A percentile compares a stretch with the other conserved stretches of the same genome.
These are phyloP conservation scores for Paraphaeosphaeria sporulosa DNA, from an alignment of 2,329 filamentous ascomycete genomes.

Conservation along the genomic window DNA sequence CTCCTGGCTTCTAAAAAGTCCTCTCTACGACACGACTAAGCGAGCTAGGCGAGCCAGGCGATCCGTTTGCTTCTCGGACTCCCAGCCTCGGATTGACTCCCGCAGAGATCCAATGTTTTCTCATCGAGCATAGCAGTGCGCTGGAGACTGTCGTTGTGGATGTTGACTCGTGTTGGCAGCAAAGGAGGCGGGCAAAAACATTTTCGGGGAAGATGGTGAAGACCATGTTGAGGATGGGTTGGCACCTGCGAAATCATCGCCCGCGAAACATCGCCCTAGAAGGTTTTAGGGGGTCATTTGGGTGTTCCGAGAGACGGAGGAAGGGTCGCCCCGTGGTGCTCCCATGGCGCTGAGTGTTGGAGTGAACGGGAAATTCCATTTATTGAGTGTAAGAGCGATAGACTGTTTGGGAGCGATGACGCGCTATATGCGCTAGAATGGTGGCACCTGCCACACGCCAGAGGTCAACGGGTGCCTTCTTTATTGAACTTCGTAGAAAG, in stretches of 20 bases:
- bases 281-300: background rate
- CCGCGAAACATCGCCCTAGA: background rate
- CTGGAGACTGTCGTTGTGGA: background rate
- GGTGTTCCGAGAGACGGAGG: too few species aligned
- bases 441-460: too few species aligned
- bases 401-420: too few species aligned
- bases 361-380: too few species aligned
- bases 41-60: constrained; percentile 21
- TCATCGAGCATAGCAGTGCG: constrained; percentile 10
- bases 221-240: background rate
- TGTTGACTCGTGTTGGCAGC: constrained; percentile 1
- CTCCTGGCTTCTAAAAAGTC: constrained; percentile 39
- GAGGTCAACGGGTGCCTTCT: too few species aligned
- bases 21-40: constrained; percentile 49
- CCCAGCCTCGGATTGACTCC: constrained; percentile 20
- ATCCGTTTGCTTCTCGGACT: constrained; percentile 16
- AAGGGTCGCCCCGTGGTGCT: too few species aligned
- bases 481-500: too few species aligned
- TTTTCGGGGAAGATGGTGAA: constrained; percentile 9
- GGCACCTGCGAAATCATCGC: background rate
- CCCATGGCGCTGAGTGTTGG: too few species aligned
- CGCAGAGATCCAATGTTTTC: constrained; percentile 23
- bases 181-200: background rate
- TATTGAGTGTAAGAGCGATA: too few species aligned
- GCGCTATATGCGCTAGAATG: too few species aligned